Conservation (phyloP, 768 basidiomycete species). For the Collybiopsis luxurians region DNA sequence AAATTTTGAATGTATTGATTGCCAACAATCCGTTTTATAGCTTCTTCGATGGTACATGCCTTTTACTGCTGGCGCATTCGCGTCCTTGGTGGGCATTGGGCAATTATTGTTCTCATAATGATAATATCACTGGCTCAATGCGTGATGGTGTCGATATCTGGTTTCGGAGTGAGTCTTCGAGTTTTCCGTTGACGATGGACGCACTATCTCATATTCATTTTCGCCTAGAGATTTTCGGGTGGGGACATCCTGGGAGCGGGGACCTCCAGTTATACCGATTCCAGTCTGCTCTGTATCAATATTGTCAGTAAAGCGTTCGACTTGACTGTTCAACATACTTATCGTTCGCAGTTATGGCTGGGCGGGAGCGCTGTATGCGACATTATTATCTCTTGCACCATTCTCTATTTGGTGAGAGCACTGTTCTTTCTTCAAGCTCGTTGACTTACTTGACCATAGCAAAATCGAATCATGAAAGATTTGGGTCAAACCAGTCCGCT, state of each 20-base stretch:
- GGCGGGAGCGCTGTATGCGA: conserved; percentile 20
- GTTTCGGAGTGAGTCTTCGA: conserved; percentile 7
- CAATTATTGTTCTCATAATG: conserved; percentile 9
- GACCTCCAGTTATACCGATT: neutral
- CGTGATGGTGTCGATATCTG: conserved; percentile 9
- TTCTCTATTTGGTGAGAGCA: conserved; percentile 22
- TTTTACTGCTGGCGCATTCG: conserved; percentile 24
- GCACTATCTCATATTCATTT: neutral
- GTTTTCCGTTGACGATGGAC: neutral
- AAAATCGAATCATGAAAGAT: conserved; percentile 4
- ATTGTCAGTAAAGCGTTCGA: conserved; percentile 8
- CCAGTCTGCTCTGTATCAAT: conserved; percentile 11
- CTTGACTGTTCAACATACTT: neutral
- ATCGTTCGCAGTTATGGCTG: conserved; percentile 20
- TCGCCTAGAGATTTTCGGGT: neutral
- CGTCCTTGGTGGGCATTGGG: conserved; percentile 10
- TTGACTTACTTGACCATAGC: neutral
- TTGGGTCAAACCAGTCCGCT: conserved; percentile 6
- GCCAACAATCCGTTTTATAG: neutral
- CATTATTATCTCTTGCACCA: conserved; percentile 21
- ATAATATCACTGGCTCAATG: conserved; percentile 8
- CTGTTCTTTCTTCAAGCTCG: neutral
- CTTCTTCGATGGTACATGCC: conserved; percentile 8
- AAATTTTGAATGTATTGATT: conserved; percentile 4
- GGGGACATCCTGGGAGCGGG: conserved; percentile 1